phyloP scores from a whole-genome alignment of 768 basidiomycete species.

The Wakefieldia striispora region DNA sequence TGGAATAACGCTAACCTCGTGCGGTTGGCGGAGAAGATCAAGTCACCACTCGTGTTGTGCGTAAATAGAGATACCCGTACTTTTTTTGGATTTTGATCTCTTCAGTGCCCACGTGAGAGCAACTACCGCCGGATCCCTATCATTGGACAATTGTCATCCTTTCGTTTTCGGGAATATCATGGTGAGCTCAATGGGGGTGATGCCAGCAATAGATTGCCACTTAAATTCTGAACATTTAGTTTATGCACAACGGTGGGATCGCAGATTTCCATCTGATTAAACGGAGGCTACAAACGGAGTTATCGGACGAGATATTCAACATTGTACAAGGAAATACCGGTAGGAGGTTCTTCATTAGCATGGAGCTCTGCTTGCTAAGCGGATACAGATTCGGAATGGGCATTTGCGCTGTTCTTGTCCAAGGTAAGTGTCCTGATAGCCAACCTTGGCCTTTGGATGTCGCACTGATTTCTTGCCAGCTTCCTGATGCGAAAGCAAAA shows the following conservation, averaged over 20 bases:
- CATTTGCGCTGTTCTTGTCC: slow-evolving; percentile 88
- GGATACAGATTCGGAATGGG: slow-evolving; percentile 88
- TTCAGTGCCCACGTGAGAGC: slow-evolving; percentile 87
- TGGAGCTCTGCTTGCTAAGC: neutral
- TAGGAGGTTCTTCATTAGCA: slow-evolving; percentile 26
- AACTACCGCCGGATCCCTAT: slow-evolving; percentile 89
- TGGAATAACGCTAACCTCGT: slow-evolving; percentile 96
- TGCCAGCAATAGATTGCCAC: neutral
- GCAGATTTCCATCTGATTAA: slow-evolving; percentile 81
- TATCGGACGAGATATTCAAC: slow-evolving; percentile 84
- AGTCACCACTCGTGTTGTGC: slow-evolving; percentile 92
- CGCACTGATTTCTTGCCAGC: slow-evolving; percentile 40
- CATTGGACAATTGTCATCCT: slow-evolving; percentile 92
- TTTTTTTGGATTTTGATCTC: slow-evolving; percentile 2
- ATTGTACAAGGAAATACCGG: slow-evolving; percentile 92
- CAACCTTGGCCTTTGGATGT: neutral
- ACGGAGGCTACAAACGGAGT: slow-evolving; percentile 67
- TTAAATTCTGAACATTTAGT: slow-evolving; percentile 44
- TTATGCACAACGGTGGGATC: slow-evolving; percentile 98
- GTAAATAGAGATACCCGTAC: slow-evolving; percentile 24
- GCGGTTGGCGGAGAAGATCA: slow-evolving; percentile 96
- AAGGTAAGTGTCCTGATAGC: slow-evolving; percentile 44
- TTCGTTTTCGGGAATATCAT: slow-evolving; percentile 91
- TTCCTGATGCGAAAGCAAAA: slow-evolving; percentile 75
- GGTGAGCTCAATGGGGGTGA: slow-evolving; percentile 45